A percentile compares a stretch with the other conserved stretches of the same genome.
Evolutionary conservation across 1,284 basidiomycete genomes (phyloP).

Genomic region (Cystobasidium slooffiae): DNA sequence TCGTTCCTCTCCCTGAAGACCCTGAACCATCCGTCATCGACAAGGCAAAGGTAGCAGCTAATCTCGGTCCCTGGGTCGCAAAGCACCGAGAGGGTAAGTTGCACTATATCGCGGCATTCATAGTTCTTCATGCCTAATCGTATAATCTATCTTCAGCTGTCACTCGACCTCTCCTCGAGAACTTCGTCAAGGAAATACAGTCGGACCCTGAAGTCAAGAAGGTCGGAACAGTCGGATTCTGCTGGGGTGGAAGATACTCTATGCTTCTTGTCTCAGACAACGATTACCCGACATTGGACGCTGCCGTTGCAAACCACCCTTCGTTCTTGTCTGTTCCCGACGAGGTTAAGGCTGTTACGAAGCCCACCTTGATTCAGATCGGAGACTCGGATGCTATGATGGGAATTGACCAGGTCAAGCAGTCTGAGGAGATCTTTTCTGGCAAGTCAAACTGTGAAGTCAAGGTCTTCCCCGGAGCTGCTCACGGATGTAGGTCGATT

Average conservation of each 20-base stretch:
- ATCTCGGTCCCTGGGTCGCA: slow-evolving; percentile 49
- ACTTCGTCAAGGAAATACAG: slow-evolving; percentile 54
- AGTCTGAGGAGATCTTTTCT: slow-evolving; percentile 23
- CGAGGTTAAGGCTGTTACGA: slow-evolving; percentile 37
- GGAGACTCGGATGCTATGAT: slow-evolving; percentile 42
- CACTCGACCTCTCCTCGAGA: slow-evolving; percentile 55
- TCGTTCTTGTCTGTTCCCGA: slow-evolving; percentile 42
- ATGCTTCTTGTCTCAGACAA: slow-evolving; percentile 45
- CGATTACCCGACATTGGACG: slow-evolving; percentile 41
- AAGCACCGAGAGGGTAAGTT: slow-evolving; percentile 54
- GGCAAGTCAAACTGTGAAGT: slow-evolving; percentile 33
- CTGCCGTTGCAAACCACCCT: slow-evolving; percentile 44
- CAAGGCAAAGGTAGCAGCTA: slow-evolving; percentile 41
- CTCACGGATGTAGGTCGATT: slow-evolving; percentile 20
- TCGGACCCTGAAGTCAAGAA: slow-evolving; percentile 54
- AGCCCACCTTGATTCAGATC: slow-evolving; percentile 38
- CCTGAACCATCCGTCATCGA: slow-evolving; percentile 37
- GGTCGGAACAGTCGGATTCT: slow-evolving; percentile 53
- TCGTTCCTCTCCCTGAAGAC: slow-evolving; percentile 35
- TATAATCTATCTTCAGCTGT: slow-evolving; percentile 46
- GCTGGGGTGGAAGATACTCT: slow-evolving; percentile 50
- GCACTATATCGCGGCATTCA: neutral
- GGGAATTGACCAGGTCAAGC: slow-evolving; percentile 40
- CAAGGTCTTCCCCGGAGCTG: slow-evolving; percentile 33
- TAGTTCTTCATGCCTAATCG: neutral